A percentile compares a stretch with the other conserved stretches of the same genome.
Conservation (phyloP, 2,329 filamentous ascomycete genomes). For the Biscogniauxia mediterranea region DNA sequence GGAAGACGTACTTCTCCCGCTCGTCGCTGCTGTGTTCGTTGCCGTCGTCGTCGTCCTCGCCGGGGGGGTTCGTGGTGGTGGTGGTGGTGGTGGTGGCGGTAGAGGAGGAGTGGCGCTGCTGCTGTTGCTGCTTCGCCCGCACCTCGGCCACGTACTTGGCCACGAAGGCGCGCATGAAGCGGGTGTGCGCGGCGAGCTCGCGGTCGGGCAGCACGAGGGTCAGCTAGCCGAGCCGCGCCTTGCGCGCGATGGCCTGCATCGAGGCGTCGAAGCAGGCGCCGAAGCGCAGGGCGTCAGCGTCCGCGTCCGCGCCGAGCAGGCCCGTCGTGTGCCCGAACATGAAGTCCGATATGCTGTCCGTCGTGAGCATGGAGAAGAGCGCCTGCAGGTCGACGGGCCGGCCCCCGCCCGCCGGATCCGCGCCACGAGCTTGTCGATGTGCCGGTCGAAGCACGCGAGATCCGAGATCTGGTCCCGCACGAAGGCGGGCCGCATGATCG, state of each 20-base stretch:
- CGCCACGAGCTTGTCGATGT: conserved; percentile 60
- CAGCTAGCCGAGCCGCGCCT: conserved; percentile 42
- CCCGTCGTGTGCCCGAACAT: conserved; percentile 48
- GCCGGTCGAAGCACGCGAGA: conserved; percentile 67
- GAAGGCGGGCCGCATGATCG: conserved; percentile 54
- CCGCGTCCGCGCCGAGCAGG: conserved; percentile 34
- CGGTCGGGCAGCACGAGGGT: conserved; percentile 35
- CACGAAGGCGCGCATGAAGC: conserved; percentile 46
- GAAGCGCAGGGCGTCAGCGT: conserved; percentile 42
- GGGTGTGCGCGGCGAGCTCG: conserved; percentile 38
- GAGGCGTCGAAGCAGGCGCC: conserved; percentile 48
- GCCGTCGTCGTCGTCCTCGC: no score
- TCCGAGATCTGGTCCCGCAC: conserved; percentile 59
- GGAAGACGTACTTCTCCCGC: conserved; percentile 50
- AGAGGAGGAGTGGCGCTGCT: conserved; percentile 29
- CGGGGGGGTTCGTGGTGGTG: conserved; percentile 13
- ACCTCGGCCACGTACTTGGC: conserved; percentile 37
- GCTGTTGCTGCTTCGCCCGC: conserved; percentile 32
- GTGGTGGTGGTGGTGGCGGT: no score
- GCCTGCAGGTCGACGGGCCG: conserved; percentile 58
- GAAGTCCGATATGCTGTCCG: conserved; percentile 68
- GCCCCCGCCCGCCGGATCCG: conserved; percentile 52
- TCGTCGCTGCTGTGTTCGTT: conserved; percentile 24
- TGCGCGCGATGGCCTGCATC: conserved; percentile 38
- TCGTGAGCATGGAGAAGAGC: conserved; percentile 63